Evolutionary conservation across 192 early-diverging fungal species (phyloP), one percentile per base, ranked within the genome.

Genomic region (Kappamyces sp.): DNA sequence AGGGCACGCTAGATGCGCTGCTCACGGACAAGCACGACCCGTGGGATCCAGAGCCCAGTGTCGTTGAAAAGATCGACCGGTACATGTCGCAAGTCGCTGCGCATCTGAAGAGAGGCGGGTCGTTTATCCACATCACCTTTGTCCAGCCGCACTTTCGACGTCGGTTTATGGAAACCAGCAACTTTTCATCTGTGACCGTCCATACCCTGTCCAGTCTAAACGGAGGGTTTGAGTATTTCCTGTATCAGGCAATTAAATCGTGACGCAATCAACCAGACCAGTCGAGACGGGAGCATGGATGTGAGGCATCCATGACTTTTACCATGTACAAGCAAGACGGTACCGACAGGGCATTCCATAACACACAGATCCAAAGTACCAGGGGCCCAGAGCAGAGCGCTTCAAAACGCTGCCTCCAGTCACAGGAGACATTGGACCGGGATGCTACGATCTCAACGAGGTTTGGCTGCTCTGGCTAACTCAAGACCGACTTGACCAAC

Each of bases 1-100:
- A 94, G 72, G 91, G 87, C 5, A 94, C 90, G 0, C 79, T 94
- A 84, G 91, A 94, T 61, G 90, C 91, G 11, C 79, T 94, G 57
- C 82, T 94, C 83, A 87, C 87, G 49, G 84, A 85, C 45, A 71
- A 85, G 59, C 86, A 88, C 53, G 90, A 94, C 61, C 86, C 87
- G 51, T 92, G 91, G 91, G 80, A 90, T 60, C 91, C 91, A 33
- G 76, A 79, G 35, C 71, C 73, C 38, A 88, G 91, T 50, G 62
- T 89, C 39, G 73, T 84, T 45, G 61, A 72, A 5, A 74, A 84
- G 8, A 83, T 91, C 0, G 72, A 69, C 7, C 59, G 74, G 39
- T 89, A 88, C 57, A 84, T 94, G 34, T 76, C 79, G 39, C 87
- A 94, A 63, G 90, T 90, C 12, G 67, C 78, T n/a, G 67, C 84